Percentiles rank a stretch among this genome's conserved stretches.
Conservation (phyloP, 345 rosid genomes). For the Syzygium aqueum region DNA sequence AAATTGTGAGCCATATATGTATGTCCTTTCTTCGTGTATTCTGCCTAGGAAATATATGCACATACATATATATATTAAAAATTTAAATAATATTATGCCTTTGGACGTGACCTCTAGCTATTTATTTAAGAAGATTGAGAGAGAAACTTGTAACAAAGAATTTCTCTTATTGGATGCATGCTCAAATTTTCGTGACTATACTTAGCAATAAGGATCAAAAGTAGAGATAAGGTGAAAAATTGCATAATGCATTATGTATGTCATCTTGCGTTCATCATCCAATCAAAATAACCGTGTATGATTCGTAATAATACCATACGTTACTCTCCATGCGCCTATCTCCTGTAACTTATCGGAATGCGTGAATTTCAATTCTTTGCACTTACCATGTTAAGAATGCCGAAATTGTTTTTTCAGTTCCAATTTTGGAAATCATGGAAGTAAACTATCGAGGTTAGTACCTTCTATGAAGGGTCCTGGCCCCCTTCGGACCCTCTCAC, state of each 20-base stretch:
- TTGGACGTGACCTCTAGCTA: background rate
- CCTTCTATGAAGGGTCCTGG: too few relatives aligned
- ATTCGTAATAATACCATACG: background rate
- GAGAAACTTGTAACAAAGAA: background rate
- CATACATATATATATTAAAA: background rate
- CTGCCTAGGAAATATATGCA: background rate
- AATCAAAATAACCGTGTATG: background rate
- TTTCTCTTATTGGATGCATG: background rate
- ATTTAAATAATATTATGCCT: background rate
- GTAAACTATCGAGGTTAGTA: background rate
- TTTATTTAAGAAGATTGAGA: background rate
- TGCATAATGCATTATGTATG: background rate
- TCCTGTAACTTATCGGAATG: fast-evolving
- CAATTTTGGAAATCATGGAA: background rate
- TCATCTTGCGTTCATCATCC: background rate
- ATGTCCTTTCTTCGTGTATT: background rate
- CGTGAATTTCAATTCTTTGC: background rate
- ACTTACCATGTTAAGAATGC: background rate
- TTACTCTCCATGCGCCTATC: background rate
- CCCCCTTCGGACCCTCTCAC: too few relatives aligned
- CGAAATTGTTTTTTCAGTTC: background rate
- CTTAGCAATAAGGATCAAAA: background rate
- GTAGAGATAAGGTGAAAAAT: background rate
- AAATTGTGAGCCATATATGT: background rate
- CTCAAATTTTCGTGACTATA: background rate